Percentiles rank a stretch among this genome's conserved stretches.
Evolutionary conservation across 148 eudicot species (phyloP).

Genomic region (Selenicereus undatus): DNA sequence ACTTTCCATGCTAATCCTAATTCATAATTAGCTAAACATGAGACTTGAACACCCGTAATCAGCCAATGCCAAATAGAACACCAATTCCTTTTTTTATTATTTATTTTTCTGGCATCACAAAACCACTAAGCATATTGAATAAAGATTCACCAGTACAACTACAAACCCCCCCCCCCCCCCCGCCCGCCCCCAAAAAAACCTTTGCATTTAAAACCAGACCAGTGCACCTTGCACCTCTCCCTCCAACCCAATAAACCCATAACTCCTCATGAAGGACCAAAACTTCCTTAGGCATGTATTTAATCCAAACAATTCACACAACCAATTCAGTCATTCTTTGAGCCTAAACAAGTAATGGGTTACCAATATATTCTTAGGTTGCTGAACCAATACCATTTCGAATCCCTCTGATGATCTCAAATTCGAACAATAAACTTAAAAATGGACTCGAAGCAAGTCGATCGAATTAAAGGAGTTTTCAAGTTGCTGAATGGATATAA

Average conservation of each 20-base stretch:
- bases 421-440: too few relatives aligned
- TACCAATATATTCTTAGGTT: not conserved
- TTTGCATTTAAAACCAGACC: too few relatives aligned
- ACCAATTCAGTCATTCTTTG: not conserved
- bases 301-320: not conserved
- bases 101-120: too few relatives aligned
- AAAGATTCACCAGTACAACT: too few relatives aligned
- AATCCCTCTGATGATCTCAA: not conserved
- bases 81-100: too few relatives aligned
- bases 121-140: too few relatives aligned
- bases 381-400: not conserved
- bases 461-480: not conserved
- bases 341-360: not conserved
- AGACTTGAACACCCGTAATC: not conserved
- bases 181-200: too few relatives aligned
- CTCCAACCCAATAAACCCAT: not conserved
- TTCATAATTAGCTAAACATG: not conserved
- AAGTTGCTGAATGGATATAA: not conserved
- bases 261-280: not conserved
- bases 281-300: not conserved
- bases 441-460: not conserved
- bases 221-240: not conserved
- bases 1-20: not conserved
- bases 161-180: too few relatives aligned
- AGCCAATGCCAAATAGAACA: not conserved